Evolutionary conservation across 2,329 filamentous ascomycete genomes (phyloP), one percentile per base, ranked within the genome.

Genomic region (Epichloe typhina): DNA sequence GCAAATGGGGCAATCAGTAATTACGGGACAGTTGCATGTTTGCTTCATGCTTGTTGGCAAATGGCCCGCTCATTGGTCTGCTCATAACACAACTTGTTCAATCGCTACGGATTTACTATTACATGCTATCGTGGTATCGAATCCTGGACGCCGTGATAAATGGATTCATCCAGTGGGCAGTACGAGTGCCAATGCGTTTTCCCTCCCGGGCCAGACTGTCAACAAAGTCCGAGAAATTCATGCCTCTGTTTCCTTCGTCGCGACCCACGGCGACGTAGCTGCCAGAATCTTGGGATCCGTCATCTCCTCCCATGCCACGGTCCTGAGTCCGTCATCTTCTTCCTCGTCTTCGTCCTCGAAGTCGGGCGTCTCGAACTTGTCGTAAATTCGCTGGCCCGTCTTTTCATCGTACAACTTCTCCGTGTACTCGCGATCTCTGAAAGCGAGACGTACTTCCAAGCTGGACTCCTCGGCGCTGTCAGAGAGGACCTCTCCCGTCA

Each of bases 341-440:
- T 79, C 75, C 37, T 72, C 72, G 0, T 72, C 72, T 1, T 77
- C 76, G 0, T 82, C 80, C 6, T 81, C 75, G 7, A 79, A 69
- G 11, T 78, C 77, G 0, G 84, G 83, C 57, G 82, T 81, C 59
- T 94, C 88, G 56, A 94, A 93, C 52, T 82, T 86, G 54, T 77
- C 81, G 58, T 91, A 95, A 9, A 88, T 66, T 9, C 88, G 76
- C 54, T 84, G 73, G 0, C 88, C 88, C 0, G 84, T 83, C 39
- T 76, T 67, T 11, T 80, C 74, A 57, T 91, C 82, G 56, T 81
- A 82, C 17, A 68, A 64, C 59, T 77, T 83, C 55, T 81, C 70
- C 49, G 74, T 77, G 5, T 74, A 66, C 12, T 75, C 66, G 46
- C 83, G 71, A 60, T 94, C 86, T 31, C 86, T 77, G 54, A 75